Percentiles rank a stretch among this genome's conserved stretches.
Evolutionary conservation across 495 filamentous ascomycete genomes (phyloP).

Genomic region (Hypoxylon crocopeplum): DNA sequence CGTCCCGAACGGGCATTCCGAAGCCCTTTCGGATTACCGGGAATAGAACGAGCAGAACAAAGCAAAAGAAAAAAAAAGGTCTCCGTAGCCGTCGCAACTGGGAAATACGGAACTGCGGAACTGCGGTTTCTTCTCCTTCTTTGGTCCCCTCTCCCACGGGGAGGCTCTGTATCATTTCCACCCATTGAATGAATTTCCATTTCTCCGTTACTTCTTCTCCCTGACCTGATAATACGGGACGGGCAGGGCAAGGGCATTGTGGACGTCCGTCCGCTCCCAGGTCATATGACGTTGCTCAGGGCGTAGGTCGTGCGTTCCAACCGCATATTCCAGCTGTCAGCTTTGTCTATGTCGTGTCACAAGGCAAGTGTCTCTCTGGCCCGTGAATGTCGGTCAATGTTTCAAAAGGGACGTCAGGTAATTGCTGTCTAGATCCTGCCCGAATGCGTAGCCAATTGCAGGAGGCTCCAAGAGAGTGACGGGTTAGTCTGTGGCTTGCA

Average conservation of each 20-base stretch:
- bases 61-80: conserved; percentile 15
- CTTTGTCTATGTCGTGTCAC: conserved; percentile 30
- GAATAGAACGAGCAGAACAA: conserved; percentile 9
- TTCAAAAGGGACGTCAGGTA: conserved; percentile 6
- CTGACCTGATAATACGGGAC: background rate
- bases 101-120: background rate
- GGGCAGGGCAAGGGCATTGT: conserved; percentile 1
- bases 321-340: conserved; percentile 27
- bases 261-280: background rate
- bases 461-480: background rate
- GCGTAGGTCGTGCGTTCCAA: conserved; percentile 23
- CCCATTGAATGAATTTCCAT: background rate
- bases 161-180: too few species aligned
- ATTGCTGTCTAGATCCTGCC: background rate
- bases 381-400: conserved; percentile 33
- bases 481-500: conserved; percentile 28
- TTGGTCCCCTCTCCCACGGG: too few species aligned
- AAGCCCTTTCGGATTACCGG: conserved; percentile 15
- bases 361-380: background rate
- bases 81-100: conserved; percentile 1
- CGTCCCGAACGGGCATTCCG: conserved; percentile 31
- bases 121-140: too few species aligned
- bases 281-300: conserved; percentile 27
- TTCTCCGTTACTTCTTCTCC: background rate
- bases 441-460: conserved; percentile 10